Evolutionary conservation across 345 rosid genomes (phyloP), one percentile per base, ranked within the genome.

Genomic region (Salix purpurea): DNA sequence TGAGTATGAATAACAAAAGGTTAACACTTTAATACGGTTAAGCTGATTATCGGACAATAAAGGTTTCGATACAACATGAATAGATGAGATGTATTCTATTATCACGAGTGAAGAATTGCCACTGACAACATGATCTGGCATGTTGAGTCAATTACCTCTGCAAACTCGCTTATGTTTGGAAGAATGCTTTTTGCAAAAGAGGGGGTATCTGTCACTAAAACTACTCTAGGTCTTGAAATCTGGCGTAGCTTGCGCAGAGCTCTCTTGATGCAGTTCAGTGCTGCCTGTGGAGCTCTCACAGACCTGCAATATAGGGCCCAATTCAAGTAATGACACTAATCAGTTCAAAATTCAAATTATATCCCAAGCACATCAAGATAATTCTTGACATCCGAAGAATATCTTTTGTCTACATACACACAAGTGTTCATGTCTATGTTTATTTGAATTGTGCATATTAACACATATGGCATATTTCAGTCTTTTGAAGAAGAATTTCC

Each of bases 151-250:
- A 70, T 87, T 89, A 93, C 99, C 95, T 93, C 97, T 18, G 97
- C 98, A 81, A 93, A 82, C 60, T 83, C 85, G 71, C 87, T 92
- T 76, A 93, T 84, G 71, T 86, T 77, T 61, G 88, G 83, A 30
- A 83, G 58, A 5, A 91, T 76, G 78, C 86, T 81, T 77, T 81
- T 77, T 16, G 90, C 86, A 61, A 93, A 86, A 74, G 97, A 84
- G 37, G 99, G 99, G 0, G 94, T 91, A 84, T 96, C 99, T 32
- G 97, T 91, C 70, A 96, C 91, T 72, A 96, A 67, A 80, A 89
- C 99, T 80, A 91, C 87, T 83, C 84, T 89, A 34, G 94, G 94
- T 71, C 84, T 86, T 73, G 91, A 56, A 50, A 77, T 54, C 24
- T 71, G 88, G 26, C 37, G 79, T 42, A 86, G 78, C 65, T 80